Evolutionary conservation across 169 alveolate genomes (phyloP).

Genomic region (Fabrea salina): DNA sequence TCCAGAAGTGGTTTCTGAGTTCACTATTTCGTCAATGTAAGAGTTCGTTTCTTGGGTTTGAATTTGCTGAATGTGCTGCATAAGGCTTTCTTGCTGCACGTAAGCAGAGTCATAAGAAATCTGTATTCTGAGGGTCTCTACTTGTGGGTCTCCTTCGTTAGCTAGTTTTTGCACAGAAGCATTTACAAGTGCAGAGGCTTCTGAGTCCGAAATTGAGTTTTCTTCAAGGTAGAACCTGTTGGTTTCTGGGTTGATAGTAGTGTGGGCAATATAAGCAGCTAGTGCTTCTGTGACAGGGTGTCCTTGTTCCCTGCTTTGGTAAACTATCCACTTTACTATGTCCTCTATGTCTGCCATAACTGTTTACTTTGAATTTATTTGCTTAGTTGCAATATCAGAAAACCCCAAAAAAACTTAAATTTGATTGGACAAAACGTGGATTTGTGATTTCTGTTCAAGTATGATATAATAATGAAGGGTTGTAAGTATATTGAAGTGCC

Average conservation of each 20-base stretch:
- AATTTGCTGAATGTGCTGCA: not conserved
- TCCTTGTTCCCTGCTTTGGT: conserved; percentile 79
- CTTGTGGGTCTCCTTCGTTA: conserved; percentile 45
- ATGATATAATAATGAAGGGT: no score
- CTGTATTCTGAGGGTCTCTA: conserved; percentile 69
- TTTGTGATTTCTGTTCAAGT: no score
- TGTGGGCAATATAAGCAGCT: conserved; percentile 81
- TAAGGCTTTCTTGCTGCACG: conserved; percentile 69
- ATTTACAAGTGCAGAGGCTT: conserved; percentile 27
- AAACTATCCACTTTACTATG: conserved; percentile 76
- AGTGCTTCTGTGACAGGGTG: conserved; percentile 85
- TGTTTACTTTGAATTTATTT: no score
- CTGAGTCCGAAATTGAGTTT: conserved; percentile 4
- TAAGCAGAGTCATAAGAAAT: conserved; percentile 82
- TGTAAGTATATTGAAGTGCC: no score
- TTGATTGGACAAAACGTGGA: no score
- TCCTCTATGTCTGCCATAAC: conserved; percentile 60
- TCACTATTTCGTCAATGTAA: conserved; percentile 80
- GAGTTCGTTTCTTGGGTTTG: conserved; percentile 66
- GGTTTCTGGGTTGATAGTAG: conserved; percentile 66
- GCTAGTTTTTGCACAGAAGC: conserved; percentile 42
- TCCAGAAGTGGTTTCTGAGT: conserved; percentile 74
- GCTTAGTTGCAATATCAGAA: no score
- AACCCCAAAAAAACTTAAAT: no score
- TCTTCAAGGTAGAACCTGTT: conserved; percentile 71